Conservation (phyloP, 2,329 filamentous ascomycete species). For the Penicillium sclerotiorum region DNA sequence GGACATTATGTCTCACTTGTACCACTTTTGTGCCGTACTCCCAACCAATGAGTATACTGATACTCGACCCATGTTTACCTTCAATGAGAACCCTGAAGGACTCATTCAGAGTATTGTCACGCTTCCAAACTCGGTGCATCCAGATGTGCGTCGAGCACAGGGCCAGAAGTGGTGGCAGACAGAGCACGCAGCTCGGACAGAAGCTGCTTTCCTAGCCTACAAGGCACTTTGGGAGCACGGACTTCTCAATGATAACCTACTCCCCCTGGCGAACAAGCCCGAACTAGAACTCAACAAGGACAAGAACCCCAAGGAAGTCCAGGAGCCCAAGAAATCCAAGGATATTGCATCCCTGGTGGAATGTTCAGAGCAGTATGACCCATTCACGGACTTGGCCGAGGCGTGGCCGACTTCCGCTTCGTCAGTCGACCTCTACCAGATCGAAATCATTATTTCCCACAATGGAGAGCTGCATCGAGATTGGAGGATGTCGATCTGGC, state of each 20-base stretch:
- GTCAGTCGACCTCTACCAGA: constrained; percentile 27
- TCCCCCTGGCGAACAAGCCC: constrained; percentile 58
- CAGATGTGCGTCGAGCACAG: constrained; percentile 57
- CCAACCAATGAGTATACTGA: constrained; percentile 62
- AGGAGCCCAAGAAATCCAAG: no score
- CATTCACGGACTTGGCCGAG: constrained; percentile 31
- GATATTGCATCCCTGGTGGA: constrained; percentile 25
- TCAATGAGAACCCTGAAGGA: constrained; percentile 22
- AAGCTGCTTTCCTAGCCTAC: constrained; percentile 83
- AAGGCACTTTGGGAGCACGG: constrained; percentile 67
- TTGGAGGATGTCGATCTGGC: constrained; percentile 23
- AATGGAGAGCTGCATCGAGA: constrained; percentile 15
- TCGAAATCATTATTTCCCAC: constrained; percentile 22
- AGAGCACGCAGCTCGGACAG: constrained; percentile 72
- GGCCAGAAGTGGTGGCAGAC: constrained; percentile 66
- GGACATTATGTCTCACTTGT: constrained; percentile 73
- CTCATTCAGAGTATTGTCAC: constrained; percentile 60
- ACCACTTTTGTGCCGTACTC: constrained; percentile 75
- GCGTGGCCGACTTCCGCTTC: constrained; percentile 28
- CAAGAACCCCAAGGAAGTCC: no score
- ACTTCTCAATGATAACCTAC: constrained; percentile 74
- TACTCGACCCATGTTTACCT: constrained; percentile 65
- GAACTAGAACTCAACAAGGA: constrained; percentile 20
- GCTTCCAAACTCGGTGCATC: constrained; percentile 71
- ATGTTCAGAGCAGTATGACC: constrained; percentile 33